Percentiles rank a stretch among this genome's conserved stretches.
Evolutionary conservation across 305 asterid species (phyloP).

Genomic region (Petunia hybrid): DNA sequence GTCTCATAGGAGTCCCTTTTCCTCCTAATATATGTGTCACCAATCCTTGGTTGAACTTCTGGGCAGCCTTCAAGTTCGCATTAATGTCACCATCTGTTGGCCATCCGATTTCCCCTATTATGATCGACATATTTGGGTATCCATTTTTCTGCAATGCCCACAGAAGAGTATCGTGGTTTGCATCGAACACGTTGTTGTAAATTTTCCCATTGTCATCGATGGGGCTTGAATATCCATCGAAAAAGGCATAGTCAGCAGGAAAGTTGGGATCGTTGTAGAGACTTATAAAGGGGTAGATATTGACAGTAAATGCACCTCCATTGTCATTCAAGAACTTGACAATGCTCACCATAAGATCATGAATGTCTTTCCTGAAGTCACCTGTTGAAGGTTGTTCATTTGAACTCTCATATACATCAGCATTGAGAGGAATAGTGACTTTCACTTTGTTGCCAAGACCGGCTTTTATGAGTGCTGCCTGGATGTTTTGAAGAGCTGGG

Average conservation of each 20-base stretch:
- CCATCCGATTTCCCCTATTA: constrained; percentile 96
- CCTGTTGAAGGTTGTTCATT: constrained; percentile 76
- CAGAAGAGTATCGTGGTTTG: constrained; percentile 82
- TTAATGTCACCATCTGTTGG: constrained; percentile 82
- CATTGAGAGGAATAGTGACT: constrained; percentile 83
- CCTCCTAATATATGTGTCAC: constrained; percentile 61
- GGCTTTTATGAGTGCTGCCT: constrained; percentile 91
- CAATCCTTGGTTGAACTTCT: constrained; percentile 87
- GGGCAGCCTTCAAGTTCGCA: constrained; percentile 67
- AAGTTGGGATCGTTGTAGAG: constrained; percentile 73
- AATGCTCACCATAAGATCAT: constrained; percentile 65
- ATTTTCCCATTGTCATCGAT: constrained; percentile 77
- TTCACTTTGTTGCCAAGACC: constrained; percentile 79
- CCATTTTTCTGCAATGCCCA: constrained; percentile 87
- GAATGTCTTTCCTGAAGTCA: constrained; percentile 72
- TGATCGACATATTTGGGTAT: constrained; percentile 63
- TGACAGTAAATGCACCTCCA: constrained; percentile 83
- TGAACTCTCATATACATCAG: constrained; percentile 83
- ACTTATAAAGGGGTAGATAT: constrained; percentile 93
- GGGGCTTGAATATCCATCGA: constrained; percentile 73
- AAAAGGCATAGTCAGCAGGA: constrained; percentile 89
- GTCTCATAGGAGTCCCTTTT: constrained; percentile 88
- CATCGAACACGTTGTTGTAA: constrained; percentile 86
- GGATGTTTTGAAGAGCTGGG: constrained; percentile 86
- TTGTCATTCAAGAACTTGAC: constrained; percentile 68